Conservation (phyloP, 1,284 basidiomycete genomes). For the Malassezia equina region DNA sequence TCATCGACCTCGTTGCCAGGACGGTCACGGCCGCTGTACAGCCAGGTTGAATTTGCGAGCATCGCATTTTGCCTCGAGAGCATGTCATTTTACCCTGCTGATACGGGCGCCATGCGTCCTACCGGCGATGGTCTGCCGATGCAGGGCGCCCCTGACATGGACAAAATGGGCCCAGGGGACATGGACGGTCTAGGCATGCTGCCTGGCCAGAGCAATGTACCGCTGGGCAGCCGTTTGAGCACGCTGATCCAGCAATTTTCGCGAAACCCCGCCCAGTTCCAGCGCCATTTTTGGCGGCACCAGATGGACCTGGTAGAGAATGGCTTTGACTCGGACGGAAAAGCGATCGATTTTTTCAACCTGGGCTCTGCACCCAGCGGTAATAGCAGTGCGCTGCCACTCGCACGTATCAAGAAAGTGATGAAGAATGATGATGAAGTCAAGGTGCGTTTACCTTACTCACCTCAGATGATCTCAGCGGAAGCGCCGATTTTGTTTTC, state of each 20-base stretch:
- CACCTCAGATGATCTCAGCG: slow-evolving; percentile 40
- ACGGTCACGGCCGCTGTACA: not conserved
- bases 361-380: slow-evolving; percentile 18
- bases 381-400: slow-evolving; percentile 36
- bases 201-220: not conserved
- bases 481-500: slow-evolving; percentile 47
- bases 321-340: slow-evolving; percentile 32
- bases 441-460: slow-evolving; percentile 19
- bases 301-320: slow-evolving; percentile 40
- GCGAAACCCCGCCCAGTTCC: slow-evolving; percentile 22
- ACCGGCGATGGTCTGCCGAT: not conserved
- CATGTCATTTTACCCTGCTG: slow-evolving; percentile 13
- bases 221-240: slow-evolving; percentile 6
- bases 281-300: slow-evolving; percentile 37
- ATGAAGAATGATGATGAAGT: slow-evolving; percentile 47
- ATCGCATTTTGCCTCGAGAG: not conserved
- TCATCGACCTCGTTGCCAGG: not conserved
- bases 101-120: slow-evolving; percentile 4
- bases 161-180: not conserved
- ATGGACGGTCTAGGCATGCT: not conserved
- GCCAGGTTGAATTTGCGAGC: not conserved
- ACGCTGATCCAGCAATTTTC: slow-evolving; percentile 16
- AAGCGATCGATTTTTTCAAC: slow-evolving; percentile 33
- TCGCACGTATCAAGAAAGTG: slow-evolving; percentile 47
- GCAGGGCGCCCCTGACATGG: not conserved